Conservation (phyloP, 2,329 filamentous ascomycete genomes). For the Didymella pinodella region DNA sequence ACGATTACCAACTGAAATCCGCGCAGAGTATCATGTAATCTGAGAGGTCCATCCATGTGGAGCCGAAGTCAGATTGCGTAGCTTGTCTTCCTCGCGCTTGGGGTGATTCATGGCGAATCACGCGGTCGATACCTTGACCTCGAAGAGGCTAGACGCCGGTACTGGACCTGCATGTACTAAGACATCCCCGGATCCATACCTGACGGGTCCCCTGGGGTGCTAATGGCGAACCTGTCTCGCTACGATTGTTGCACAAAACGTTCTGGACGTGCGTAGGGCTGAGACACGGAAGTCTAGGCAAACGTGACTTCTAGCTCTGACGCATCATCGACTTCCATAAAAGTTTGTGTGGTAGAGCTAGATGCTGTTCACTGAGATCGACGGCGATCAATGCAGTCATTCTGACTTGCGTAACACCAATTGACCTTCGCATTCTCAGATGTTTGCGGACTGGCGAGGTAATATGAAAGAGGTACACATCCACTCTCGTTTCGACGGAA, state of each 20-base stretch:
- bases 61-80: constrained; percentile 12
- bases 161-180: constrained; percentile 20
- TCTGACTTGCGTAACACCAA: constrained; percentile 6
- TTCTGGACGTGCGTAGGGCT: constrained; percentile 43
- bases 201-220: constrained; percentile 21
- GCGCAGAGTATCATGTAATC: constrained; percentile 2
- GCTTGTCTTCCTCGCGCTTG: constrained; percentile 10
- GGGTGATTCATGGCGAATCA: constrained; percentile 17
- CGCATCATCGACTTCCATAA: neutral
- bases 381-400: constrained; percentile 5
- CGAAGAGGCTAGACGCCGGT: constrained; percentile 9
- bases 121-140: constrained; percentile 10
- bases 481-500: neutral
- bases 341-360: neutral
- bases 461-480: neutral
- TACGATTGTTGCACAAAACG: constrained; percentile 28
- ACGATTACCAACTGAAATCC: constrained; percentile 8
- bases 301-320: constrained; percentile 12
- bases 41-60: constrained; percentile 5
- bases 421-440: constrained; percentile 1
- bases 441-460: constrained; percentile 3
- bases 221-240: constrained; percentile 25
- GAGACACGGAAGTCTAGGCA: constrained; percentile 36
- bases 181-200: constrained; percentile 23
- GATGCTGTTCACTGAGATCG: neutral